A percentile compares a stretch with the other conserved stretches of the same genome.
Conservation (phyloP, 805 yeast genomes). For the Pichia manshurica region DNA sequence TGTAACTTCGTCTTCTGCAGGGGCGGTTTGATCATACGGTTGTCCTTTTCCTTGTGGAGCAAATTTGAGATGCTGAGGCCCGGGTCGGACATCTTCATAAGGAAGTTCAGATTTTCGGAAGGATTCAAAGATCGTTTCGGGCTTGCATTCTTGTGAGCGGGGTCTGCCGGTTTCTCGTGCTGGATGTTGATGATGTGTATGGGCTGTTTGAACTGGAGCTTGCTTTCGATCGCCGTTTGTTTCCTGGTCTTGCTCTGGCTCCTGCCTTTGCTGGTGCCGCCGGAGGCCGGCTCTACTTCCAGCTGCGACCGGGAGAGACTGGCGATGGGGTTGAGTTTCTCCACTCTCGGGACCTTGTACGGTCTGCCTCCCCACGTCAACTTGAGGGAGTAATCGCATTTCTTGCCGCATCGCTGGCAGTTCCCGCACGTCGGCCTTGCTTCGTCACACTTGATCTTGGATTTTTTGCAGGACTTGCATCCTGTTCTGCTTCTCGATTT, state of each 20-base stretch:
- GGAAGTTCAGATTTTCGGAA: slow-evolving; percentile 15
- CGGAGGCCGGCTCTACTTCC: neutral
- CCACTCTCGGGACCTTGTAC: slow-evolving; percentile 38
- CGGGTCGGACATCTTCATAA: slow-evolving; percentile 11
- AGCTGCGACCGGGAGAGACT: slow-evolving; percentile 18
- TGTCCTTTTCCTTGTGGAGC: too few species aligned
- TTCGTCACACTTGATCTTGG: slow-evolving; percentile 69
- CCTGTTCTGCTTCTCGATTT: slow-evolving; percentile 49
- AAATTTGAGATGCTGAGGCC: too few species aligned
- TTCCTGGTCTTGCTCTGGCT: too few species aligned
- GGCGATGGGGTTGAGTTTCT: slow-evolving; percentile 28
- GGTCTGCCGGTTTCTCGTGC: neutral
- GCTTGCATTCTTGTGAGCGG: neutral
- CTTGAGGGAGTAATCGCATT: slow-evolving; percentile 60
- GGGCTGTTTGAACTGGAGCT: too few species aligned
- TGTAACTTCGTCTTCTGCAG: too few species aligned
- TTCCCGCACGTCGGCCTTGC: slow-evolving; percentile 53
- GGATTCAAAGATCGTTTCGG: slow-evolving; percentile 12
- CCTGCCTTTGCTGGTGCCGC: neutral
- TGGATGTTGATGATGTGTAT: too few species aligned
- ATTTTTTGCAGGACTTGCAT: slow-evolving; percentile 54
- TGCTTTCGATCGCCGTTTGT: too few species aligned
- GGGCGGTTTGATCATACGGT: too few species aligned
- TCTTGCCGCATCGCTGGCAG: slow-evolving; percentile 41
- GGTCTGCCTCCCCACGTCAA: slow-evolving; percentile 77